Conservation (phyloP, 495 filamentous ascomycete species). For the Neurospora pannonica region DNA sequence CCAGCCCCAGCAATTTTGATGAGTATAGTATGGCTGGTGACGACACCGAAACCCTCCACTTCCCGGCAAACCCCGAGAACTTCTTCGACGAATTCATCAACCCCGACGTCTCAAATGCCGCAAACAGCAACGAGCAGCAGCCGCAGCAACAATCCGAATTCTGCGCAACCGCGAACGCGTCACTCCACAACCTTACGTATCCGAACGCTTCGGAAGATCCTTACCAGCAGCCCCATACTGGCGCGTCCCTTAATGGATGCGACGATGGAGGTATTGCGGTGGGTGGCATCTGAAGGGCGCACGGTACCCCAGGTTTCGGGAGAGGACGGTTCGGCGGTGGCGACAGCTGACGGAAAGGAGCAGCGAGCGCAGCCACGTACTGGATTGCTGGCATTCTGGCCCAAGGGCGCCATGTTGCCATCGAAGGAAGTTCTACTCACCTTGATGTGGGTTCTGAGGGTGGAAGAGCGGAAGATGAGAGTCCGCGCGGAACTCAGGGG, state of each 20-base stretch:
- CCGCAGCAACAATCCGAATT: slow-evolving; percentile 27
- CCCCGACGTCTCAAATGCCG: slow-evolving; percentile 32
- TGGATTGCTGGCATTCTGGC: slow-evolving; percentile 29
- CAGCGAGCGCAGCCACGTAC: slow-evolving; percentile 24
- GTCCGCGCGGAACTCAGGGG: slow-evolving; percentile 13
- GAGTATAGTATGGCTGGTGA: slow-evolving; percentile 82
- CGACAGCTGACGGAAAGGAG: slow-evolving; percentile 18
- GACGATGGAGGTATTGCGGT: slow-evolving; percentile 81
- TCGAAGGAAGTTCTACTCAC: slow-evolving; percentile 44
- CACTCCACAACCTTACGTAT: slow-evolving; percentile 40
- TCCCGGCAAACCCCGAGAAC: slow-evolving; percentile 23
- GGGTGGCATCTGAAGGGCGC: slow-evolving; percentile 41
- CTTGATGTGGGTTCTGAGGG: slow-evolving; percentile 40
- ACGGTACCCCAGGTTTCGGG: slow-evolving; percentile 30
- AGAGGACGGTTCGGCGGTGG: slow-evolving; percentile 27
- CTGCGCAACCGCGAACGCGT: slow-evolving; percentile 29
- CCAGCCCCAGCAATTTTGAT: slow-evolving; percentile 56
- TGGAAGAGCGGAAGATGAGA: slow-evolving; percentile 34
- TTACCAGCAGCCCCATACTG: slow-evolving; percentile 81
- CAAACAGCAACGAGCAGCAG: slow-evolving; percentile 19
- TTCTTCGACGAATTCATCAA: slow-evolving; percentile 47
- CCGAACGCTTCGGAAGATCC: slow-evolving; percentile 42
- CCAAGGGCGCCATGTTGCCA: slow-evolving; percentile 34
- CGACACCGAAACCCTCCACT: slow-evolving; percentile 47
- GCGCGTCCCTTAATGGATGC: slow-evolving; percentile 86